These are phyloP conservation scores for Lichtheimia hyalospora DNA, from an alignment of 371 early-diverging fungal species.

Conservation along the genomic window DNA sequence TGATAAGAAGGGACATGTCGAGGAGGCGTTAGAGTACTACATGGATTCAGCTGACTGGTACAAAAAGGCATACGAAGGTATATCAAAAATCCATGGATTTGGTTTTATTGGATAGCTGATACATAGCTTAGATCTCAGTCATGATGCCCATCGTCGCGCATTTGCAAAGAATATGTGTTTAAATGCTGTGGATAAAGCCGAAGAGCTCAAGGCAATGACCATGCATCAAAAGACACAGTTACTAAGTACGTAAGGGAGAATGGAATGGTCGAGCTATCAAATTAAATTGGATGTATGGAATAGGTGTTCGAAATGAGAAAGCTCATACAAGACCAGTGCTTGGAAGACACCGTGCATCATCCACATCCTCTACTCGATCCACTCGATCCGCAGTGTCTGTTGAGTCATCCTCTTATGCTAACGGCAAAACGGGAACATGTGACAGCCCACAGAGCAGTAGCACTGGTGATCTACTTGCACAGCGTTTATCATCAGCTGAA, in stretches of 20 bases:
- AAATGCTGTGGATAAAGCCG: constrained; percentile 38
- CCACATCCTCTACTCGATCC: constrained; percentile 18
- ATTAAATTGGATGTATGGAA: neutral
- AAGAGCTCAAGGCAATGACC: constrained; percentile 26
- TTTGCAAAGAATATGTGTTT: constrained; percentile 27
- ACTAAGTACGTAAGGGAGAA: constrained; percentile 11
- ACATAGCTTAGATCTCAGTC: constrained; percentile 5
- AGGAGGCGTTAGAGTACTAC: constrained; percentile 47
- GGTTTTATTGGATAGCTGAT: neutral
- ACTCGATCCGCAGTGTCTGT: constrained; percentile 12
- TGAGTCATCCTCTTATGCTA: neutral
- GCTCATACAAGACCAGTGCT: constrained; percentile 5
- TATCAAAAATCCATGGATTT: neutral
- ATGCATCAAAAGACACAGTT: constrained; percentile 21
- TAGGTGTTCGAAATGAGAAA: constrained; percentile 18
- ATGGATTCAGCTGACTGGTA: constrained; percentile 46
- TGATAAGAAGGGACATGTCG: constrained; percentile 36
- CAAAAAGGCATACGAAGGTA: constrained; percentile 42
- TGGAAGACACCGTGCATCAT: constrained; percentile 20
- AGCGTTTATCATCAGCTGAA: constrained; percentile 47
- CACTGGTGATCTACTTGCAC: constrained; percentile 20
- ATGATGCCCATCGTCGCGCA: constrained; percentile 5
- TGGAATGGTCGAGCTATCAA: neutral
- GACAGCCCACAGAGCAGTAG: neutral
- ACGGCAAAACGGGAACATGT: neutral